phyloP scores from a whole-genome alignment of 768 basidiomycete genomes.

The Tephrocybe sp. region DNA sequence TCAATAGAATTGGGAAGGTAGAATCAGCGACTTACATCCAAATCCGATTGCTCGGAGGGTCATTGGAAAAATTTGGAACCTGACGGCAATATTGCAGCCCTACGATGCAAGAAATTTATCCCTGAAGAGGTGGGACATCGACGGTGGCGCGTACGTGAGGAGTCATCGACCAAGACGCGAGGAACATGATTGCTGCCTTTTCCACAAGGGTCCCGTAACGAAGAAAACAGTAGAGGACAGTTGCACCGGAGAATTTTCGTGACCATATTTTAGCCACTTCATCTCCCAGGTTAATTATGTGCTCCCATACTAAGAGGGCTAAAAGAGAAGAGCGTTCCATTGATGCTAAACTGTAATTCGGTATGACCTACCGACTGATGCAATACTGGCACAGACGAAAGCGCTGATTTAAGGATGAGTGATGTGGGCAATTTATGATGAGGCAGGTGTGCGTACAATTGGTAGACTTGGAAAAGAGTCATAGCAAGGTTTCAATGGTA shows the following conservation, averaged over 20 bases:
- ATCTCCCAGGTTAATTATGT: constrained; percentile 22
- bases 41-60: constrained; percentile 25
- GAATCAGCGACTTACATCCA: constrained; percentile 6
- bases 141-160: constrained; percentile 26
- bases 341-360: background rate
- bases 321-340: background rate
- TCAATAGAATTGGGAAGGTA: background rate
- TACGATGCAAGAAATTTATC: background rate
- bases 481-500: too few species aligned
- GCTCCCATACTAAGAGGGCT: constrained; percentile 31
- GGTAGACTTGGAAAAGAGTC: too few species aligned
- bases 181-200: constrained; percentile 26
- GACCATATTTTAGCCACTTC: constrained; percentile 28
- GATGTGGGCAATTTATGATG: too few species aligned
- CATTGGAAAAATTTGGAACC: constrained; percentile 30
- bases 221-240: constrained; percentile 24
- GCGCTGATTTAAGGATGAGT: background rate
- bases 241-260: constrained; percentile 25
- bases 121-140: background rate
- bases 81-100: constrained; percentile 28
- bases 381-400: background rate
- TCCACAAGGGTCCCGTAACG: constrained; percentile 29
- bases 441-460: too few species aligned
- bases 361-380: background rate
- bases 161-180: constrained; percentile 30